Conservation (phyloP, 73 alveolate genomes). For the Uronychia binucleata region DNA sequence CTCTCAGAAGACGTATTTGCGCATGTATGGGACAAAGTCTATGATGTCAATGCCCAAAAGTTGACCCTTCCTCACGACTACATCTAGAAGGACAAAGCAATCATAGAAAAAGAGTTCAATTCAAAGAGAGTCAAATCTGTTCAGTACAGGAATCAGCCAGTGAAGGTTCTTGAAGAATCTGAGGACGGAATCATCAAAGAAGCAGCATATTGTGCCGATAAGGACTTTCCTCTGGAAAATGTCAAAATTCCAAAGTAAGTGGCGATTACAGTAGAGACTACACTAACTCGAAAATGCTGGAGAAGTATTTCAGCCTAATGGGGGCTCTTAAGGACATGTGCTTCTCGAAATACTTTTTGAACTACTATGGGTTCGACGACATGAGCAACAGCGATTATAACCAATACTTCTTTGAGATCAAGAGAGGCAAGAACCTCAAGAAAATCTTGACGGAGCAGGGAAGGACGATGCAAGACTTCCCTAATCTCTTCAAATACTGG, state of each 20-base stretch:
- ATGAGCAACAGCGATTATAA: constrained; percentile 36
- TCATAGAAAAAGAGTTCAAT: constrained; percentile 44
- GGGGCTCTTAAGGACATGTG: constrained; percentile 51
- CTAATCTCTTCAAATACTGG: constrained; percentile 59
- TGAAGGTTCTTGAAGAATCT: constrained; percentile 38
- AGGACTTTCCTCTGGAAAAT: constrained; percentile 64
- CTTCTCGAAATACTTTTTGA: constrained; percentile 48
- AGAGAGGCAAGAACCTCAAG: constrained; percentile 47
- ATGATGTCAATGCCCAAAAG: not conserved
- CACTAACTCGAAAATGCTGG: constrained; percentile 32
- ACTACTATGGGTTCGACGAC: constrained; percentile 57
- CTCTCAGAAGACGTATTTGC: constrained; percentile 36
- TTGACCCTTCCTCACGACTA: constrained; percentile 29
- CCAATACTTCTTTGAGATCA: constrained; percentile 52
- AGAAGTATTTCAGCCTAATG: constrained; percentile 20
- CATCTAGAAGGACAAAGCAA: constrained; percentile 32
- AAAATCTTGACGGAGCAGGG: constrained; percentile 20
- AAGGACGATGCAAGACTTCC: constrained; percentile 33
- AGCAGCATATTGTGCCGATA: constrained; percentile 54
- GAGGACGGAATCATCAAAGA: constrained; percentile 54
- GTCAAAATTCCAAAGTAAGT: constrained; percentile 36
- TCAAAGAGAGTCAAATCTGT: constrained; percentile 40
- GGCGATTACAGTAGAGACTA: constrained; percentile 2
- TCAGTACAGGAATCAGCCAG: constrained; percentile 56
- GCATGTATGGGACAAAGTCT: constrained; percentile 58